Evolutionary conservation across 768 basidiomycete genomes (phyloP).

Genomic region (Podaxis carcinomalis): DNA sequence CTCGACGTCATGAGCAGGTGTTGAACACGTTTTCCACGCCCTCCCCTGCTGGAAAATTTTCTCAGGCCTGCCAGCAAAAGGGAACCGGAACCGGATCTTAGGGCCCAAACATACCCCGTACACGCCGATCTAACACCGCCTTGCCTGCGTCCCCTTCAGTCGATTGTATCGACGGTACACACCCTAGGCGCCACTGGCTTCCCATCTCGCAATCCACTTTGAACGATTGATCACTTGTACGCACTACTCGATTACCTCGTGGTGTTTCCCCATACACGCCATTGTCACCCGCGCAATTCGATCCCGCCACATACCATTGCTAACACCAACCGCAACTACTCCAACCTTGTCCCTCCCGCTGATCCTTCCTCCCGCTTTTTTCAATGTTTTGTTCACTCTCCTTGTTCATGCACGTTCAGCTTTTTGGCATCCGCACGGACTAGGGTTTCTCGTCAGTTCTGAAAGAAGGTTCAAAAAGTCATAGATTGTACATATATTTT

Average conservation of each 20-base stretch:
- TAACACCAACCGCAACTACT: background rate
- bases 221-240: no score
- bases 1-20: background rate
- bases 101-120: background rate
- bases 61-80: background rate
- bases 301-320: background rate
- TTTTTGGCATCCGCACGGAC: slow-evolving; percentile 10
- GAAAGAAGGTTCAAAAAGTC: slow-evolving; percentile 7
- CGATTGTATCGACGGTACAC: no score
- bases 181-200: no score
- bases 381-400: background rate
- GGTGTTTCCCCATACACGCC: no score
- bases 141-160: no score
- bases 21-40: background rate
- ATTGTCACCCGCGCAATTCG: no score
- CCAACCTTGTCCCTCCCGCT: background rate
- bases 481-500: slow-evolving; percentile 11
- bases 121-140: background rate
- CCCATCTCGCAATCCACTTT: no score
- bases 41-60: background rate
- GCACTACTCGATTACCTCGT: no score
- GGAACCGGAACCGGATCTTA: background rate
- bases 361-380: background rate
- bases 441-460: background rate
- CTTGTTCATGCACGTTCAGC: background rate